Conservation (phyloP, 2,329 filamentous ascomycete species). For the Aspergillus uvarum region DNA sequence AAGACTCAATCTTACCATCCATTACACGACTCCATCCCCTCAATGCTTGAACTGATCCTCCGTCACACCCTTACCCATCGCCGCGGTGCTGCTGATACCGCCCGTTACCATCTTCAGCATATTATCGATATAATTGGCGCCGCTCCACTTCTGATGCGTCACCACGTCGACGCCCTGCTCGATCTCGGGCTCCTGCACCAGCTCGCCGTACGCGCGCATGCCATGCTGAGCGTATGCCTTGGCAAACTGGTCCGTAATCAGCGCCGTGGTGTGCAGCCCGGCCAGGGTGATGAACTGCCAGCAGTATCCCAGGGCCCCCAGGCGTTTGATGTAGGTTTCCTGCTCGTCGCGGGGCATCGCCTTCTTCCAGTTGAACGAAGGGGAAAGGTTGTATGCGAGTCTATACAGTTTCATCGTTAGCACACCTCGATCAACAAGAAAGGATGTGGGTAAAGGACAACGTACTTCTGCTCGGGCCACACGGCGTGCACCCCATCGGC, state of each 20-base stretch:
- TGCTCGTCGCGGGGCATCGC: constrained; percentile 90
- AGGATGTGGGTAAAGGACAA: constrained; percentile 19
- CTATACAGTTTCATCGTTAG: constrained; percentile 43
- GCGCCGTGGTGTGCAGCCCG: constrained; percentile 89
- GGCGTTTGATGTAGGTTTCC: constrained; percentile 93
- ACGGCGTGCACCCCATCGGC: constrained; percentile 89
- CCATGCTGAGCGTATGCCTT: constrained; percentile 76
- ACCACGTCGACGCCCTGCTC: constrained; percentile 87
- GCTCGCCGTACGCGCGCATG: constrained; percentile 95
- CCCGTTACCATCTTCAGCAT: constrained; percentile 96
- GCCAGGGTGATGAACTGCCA: constrained; percentile 99
- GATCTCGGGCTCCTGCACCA: constrained; percentile 98
- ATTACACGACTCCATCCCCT: constrained; percentile 1
- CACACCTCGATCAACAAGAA: too few species aligned
- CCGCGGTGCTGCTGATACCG: constrained; percentile 84
- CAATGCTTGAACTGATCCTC: constrained; percentile 85
- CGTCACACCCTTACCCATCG: constrained; percentile 97
- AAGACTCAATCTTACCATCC: neutral
- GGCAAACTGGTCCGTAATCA: constrained; percentile 87
- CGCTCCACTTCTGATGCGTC: constrained; percentile 98
- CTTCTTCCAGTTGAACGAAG: constrained; percentile 99
- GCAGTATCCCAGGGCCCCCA: constrained; percentile 87
- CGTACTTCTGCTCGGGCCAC: constrained; percentile 94
- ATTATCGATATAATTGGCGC: constrained; percentile 92
- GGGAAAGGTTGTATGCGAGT: constrained; percentile 96